These are phyloP conservation scores for Entrophospora sp. DNA, from an alignment of 192 early-diverging fungal genomes.

Conservation along the genomic window DNA sequence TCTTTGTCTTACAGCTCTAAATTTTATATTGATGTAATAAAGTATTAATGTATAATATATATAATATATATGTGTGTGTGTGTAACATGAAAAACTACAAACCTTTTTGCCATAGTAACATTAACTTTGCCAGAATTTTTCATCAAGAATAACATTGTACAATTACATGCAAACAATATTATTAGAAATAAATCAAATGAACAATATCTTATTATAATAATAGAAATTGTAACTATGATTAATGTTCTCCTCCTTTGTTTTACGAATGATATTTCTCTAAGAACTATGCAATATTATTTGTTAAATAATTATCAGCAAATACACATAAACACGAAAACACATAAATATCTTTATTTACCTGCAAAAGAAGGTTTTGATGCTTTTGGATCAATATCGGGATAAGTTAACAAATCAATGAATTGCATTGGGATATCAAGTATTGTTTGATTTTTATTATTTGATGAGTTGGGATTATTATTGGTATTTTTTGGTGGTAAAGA, in stretches of 20 bases:
- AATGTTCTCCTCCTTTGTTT: slow-evolving; percentile 38
- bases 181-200: slow-evolving; percentile 45
- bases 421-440: slow-evolving; percentile 39
- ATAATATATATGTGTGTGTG: no score
- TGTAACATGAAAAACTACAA: background rate
- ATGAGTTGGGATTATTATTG: slow-evolving; percentile 23
- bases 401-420: slow-evolving; percentile 41
- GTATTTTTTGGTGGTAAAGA: background rate
- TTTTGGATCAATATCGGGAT: slow-evolving; percentile 34
- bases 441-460: slow-evolving; percentile 17
- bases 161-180: slow-evolving; percentile 35
- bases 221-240: slow-evolving; percentile 34
- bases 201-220: slow-evolving; percentile 33
- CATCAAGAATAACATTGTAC: slow-evolving; percentile 43
- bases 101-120: slow-evolving; percentile 45
- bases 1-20: slow-evolving; percentile 37
- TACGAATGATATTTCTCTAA: slow-evolving; percentile 40
- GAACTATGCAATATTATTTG: slow-evolving; percentile 34
- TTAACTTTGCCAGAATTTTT: slow-evolving; percentile 46
- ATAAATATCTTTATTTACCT: slow-evolving; percentile 18
- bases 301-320: background rate
- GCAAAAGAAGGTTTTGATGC: slow-evolving; percentile 25
- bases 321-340: background rate
- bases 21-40: background rate
- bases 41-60: background rate